Conservation (phyloP, 2,329 filamentous ascomycete genomes). For the Geosmithia morbida region DNA sequence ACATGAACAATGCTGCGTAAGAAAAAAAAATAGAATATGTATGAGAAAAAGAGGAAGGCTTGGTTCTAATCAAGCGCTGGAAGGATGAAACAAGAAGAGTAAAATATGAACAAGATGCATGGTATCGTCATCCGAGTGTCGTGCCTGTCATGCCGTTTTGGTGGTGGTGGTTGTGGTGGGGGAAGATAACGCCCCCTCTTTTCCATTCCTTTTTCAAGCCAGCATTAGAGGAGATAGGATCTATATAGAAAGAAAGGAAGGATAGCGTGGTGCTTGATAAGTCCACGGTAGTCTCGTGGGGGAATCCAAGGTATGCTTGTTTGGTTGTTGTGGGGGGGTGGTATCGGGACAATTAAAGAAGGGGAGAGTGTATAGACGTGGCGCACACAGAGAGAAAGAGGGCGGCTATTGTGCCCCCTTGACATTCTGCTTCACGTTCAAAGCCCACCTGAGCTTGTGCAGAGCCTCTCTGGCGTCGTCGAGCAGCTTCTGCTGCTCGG, state of each 20-base stretch:
- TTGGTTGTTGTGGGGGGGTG: too few species aligned
- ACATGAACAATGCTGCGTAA: background rate
- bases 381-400: background rate
- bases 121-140: slow-evolving; percentile 2
- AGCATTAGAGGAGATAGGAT: background rate
- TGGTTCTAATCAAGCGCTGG: background rate
- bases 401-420: slow-evolving; percentile 32
- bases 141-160: background rate
- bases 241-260: too few species aligned
- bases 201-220: background rate
- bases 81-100: background rate
- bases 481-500: slow-evolving; percentile 45
- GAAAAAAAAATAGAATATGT: background rate
- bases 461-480: slow-evolving; percentile 44
- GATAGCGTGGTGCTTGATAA: too few species aligned
- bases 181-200: too few species aligned
- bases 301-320: too few species aligned
- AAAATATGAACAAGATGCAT: background rate
- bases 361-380: background rate
- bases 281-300: too few species aligned
- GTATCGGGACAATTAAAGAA: too few species aligned
- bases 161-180: background rate
- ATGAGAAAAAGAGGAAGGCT: background rate
- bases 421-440: slow-evolving; percentile 50
- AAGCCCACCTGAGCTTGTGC: slow-evolving; percentile 58